Evolutionary conservation across 2,329 filamentous ascomycete genomes (phyloP).

Genomic region (Aspergillus sp.): DNA sequence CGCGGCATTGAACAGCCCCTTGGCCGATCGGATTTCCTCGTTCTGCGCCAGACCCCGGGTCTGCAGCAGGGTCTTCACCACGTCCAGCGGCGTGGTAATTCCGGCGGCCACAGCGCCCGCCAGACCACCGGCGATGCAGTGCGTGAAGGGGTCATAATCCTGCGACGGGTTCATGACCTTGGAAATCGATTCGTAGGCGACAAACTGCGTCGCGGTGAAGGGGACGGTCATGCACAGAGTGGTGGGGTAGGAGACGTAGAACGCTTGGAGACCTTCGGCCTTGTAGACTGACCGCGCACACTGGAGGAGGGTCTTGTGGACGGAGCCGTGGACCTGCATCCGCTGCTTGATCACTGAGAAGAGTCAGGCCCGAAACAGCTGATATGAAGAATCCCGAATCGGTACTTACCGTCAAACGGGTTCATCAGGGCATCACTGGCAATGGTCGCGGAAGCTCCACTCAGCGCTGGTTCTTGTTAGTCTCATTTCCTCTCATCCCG

Average conservation of each 20-base stretch:
- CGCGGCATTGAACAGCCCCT: constrained; percentile 75
- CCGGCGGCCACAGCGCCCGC: constrained; percentile 92
- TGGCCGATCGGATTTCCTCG: constrained; percentile 78
- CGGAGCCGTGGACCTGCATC: constrained; percentile 97
- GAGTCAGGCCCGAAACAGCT: background rate
- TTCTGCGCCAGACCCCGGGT: constrained; percentile 83
- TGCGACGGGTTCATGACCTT: constrained; percentile 82
- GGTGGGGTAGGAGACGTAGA: constrained; percentile 98
- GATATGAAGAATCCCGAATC: background rate
- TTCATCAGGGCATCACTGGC: constrained; percentile 99
- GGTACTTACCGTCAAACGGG: constrained; percentile 82
- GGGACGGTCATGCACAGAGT: constrained; percentile 98
- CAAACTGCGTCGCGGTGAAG: constrained; percentile 95
- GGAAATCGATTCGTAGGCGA: constrained; percentile 94
- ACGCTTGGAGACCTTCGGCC: constrained; percentile 82
- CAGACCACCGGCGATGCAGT: constrained; percentile 87
- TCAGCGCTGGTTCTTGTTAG: constrained; percentile 65
- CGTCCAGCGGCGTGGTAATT: constrained; percentile 92
- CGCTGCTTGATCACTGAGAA: constrained; percentile 91
- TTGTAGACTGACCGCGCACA: constrained; percentile 87
- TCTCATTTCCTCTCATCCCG: constrained; percentile 5
- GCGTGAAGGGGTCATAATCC: constrained; percentile 84
- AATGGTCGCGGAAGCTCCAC: constrained; percentile 92
- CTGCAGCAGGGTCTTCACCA: constrained; percentile 96
- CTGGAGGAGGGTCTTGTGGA: constrained; percentile 79